Conservation (phyloP, 1,139 yeast species). For the Candida gigantensis region DNA sequence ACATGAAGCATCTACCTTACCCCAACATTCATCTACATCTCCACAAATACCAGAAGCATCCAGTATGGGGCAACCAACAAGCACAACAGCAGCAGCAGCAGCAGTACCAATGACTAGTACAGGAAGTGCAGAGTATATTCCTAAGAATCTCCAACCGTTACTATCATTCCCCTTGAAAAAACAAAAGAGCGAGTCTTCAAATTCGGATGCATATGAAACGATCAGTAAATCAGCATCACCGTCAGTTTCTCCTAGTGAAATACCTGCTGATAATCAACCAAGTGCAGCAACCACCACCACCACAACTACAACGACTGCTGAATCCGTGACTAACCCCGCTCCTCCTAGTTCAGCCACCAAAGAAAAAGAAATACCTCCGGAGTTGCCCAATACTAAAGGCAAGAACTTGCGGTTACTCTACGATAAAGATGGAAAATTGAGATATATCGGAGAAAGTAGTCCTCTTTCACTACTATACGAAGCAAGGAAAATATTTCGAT, state of each 20-base stretch:
- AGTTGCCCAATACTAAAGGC: background rate
- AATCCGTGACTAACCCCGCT: too few species aligned
- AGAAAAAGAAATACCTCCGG: constrained; percentile 6
- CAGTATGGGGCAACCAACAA: too few species aligned
- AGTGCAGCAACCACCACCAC: background rate
- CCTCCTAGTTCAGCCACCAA: background rate
- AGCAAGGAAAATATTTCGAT: constrained; percentile 22
- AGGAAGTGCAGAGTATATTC: constrained; percentile 8
- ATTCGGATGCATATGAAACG: background rate
- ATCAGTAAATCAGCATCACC: too few species aligned
- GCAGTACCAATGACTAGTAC: constrained; percentile 4
- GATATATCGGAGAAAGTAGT: constrained; percentile 28
- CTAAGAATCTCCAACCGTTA: constrained; percentile 13
- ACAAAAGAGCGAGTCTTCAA: background rate
- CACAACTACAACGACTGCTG: background rate
- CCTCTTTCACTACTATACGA: constrained; percentile 25
- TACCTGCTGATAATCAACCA: background rate
- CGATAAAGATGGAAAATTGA: constrained; percentile 19
- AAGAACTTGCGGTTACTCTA: constrained; percentile 8
- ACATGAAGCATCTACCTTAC: background rate
- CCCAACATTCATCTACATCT: too few species aligned
- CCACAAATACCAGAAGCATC: too few species aligned
- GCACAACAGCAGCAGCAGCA: too few species aligned
- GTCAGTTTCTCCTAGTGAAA: background rate
- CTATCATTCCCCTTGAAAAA: constrained; percentile 13